Percentiles rank a stretch among this genome's conserved stretches.
phyloP scores from a whole-genome alignment of 768 basidiomycete species.

The Tricholoma saponaceum region DNA sequence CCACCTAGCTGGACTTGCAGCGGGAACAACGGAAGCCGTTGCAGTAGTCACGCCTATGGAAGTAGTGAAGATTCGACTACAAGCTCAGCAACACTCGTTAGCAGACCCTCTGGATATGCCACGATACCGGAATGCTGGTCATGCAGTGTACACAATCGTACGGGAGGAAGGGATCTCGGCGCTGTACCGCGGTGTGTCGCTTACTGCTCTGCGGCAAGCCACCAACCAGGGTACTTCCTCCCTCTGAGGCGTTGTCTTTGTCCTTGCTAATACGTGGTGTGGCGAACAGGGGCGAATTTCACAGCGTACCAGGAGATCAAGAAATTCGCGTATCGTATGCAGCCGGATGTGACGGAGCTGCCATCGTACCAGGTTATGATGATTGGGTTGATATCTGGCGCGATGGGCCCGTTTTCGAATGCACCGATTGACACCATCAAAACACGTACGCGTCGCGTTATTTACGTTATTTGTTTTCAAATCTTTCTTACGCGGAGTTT shows the following conservation, averaged over 20 bases:
- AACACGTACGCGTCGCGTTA: slow-evolving; percentile 58
- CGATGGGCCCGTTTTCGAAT: slow-evolving; percentile 98
- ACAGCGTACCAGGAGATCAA: slow-evolving; percentile 98
- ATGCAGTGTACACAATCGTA: slow-evolving; percentile 92
- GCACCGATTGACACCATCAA: slow-evolving; percentile 95
- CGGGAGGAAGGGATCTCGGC: slow-evolving; percentile 85
- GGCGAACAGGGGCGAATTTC: slow-evolving; percentile 80
- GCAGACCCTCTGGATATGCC: slow-evolving; percentile 94
- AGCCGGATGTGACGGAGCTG: slow-evolving; percentile 75
- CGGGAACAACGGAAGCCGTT: slow-evolving; percentile 94
- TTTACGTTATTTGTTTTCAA: background rate
- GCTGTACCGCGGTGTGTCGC: slow-evolving; percentile 87
- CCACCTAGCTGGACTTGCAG: slow-evolving; percentile 80
- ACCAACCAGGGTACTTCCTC: slow-evolving; percentile 82
- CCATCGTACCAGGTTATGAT: slow-evolving; percentile 96
- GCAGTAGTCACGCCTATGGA: slow-evolving; percentile 98
- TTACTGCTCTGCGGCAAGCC: slow-evolving; percentile 93
- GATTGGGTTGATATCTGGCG: slow-evolving; percentile 93
- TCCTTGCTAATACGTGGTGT: background rate
- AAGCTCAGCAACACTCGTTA: slow-evolving; percentile 96
- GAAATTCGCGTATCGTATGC: slow-evolving; percentile 68
- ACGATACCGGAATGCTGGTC: slow-evolving; percentile 93
- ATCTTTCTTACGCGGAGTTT: background rate
- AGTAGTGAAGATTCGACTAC: slow-evolving; percentile 96
- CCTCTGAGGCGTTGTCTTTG: background rate